These are phyloP conservation scores for Sonneratia caseolaris DNA, from an alignment of 345 rosid species.

Conservation along the genomic window DNA sequence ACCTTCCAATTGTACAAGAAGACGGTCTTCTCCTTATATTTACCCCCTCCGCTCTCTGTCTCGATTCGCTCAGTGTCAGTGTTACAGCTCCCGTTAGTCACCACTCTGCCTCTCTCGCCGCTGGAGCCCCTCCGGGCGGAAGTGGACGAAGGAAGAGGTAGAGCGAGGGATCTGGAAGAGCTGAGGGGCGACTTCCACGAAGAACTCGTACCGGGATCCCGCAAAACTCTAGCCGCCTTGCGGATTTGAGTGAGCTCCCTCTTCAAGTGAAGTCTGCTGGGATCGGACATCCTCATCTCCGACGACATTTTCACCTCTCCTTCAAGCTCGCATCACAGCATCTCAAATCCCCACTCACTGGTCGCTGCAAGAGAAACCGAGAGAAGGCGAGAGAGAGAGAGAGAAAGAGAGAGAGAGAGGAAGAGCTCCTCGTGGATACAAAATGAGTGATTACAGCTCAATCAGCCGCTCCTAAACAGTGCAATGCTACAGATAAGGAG, in stretches of 20 bases:
- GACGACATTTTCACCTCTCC: slow-evolving; percentile 3
- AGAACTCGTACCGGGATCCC: slow-evolving; percentile 90
- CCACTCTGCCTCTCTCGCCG: not conserved
- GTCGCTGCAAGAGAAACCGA: not conserved
- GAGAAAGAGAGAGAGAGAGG: not conserved
- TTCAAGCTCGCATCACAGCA: slow-evolving; percentile 1
- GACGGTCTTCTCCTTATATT: slow-evolving; percentile 46
- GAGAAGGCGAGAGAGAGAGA: not conserved
- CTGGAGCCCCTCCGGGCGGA: slow-evolving; percentile 14
- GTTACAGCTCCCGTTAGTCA: slow-evolving; percentile 7
- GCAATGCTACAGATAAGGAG: not conserved
- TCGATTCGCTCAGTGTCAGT: slow-evolving; percentile 5
- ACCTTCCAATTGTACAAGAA: slow-evolving; percentile 77
- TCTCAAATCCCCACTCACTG: not conserved
- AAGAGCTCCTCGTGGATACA: not conserved
- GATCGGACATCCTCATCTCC: slow-evolving; percentile 14
- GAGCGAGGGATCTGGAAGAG: slow-evolving; percentile 56
- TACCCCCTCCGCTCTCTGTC: slow-evolving; percentile 6
- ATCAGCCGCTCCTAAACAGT: not conserved
- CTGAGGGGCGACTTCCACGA: slow-evolving; percentile 61
- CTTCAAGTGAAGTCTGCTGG: slow-evolving; percentile 69
- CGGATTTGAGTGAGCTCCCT: slow-evolving; percentile 86
- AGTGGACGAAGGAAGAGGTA: slow-evolving; percentile 16
- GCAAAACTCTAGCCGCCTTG: slow-evolving; percentile 70
- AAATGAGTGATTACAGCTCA: not conserved